These are phyloP conservation scores for Eimeria acervulina DNA, from an alignment of 169 alveolate species.

Conservation along the genomic window DNA sequence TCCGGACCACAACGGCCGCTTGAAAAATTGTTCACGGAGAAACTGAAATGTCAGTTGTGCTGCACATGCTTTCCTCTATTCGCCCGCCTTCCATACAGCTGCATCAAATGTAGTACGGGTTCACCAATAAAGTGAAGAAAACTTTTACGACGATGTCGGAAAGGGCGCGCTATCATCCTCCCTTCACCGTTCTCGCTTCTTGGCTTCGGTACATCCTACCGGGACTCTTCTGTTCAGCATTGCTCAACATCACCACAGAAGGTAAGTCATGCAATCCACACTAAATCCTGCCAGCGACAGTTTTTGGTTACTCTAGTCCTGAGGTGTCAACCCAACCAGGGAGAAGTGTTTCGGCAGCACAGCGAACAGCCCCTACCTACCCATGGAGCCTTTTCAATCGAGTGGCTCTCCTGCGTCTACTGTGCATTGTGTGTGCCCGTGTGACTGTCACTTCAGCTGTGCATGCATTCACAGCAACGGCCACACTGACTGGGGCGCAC, in stretches of 20 bases:
- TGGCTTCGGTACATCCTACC: background rate
- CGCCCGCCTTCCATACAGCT: background rate
- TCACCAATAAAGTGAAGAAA: background rate
- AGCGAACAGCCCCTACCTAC: background rate
- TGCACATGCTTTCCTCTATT: background rate
- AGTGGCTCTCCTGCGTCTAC: background rate
- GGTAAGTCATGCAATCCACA: background rate
- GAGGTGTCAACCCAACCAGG: background rate
- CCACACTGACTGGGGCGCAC: background rate
- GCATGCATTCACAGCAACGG: background rate
- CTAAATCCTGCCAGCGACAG: background rate
- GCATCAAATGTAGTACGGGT: background rate
- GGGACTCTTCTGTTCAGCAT: background rate
- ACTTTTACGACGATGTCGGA: background rate
- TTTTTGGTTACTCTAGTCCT: background rate
- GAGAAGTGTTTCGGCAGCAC: background rate
- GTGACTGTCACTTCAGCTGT: slow-evolving; percentile 8
- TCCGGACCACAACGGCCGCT: background rate
- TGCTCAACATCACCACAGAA: background rate
- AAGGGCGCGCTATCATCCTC: background rate
- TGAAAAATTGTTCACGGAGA: background rate
- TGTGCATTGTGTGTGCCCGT: background rate
- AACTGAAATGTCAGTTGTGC: slow-evolving; percentile 54
- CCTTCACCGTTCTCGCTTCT: no score
- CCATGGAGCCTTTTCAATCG: background rate